phyloP scores from a whole-genome alignment of 768 basidiomycete species.

The Artomyces pyxidatus region DNA sequence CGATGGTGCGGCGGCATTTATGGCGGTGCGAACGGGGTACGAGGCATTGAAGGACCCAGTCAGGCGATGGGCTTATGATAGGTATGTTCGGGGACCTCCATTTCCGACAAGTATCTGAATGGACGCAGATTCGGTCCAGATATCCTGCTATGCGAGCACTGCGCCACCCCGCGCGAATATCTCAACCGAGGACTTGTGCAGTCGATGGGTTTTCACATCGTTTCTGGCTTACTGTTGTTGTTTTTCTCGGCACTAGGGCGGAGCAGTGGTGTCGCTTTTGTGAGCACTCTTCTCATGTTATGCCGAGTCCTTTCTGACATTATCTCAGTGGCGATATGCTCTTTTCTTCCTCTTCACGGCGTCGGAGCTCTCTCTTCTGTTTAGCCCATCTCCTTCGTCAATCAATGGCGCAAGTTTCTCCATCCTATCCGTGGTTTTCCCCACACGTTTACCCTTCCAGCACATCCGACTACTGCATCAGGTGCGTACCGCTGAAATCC shows the following conservation, averaged over 20 bases:
- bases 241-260: slow-evolving; percentile 57
- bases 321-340: slow-evolving; percentile 70
- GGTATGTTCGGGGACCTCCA: slow-evolving; percentile 33
- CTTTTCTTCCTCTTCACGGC: slow-evolving; percentile 56
- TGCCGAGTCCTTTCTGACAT: slow-evolving; percentile 1
- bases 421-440: slow-evolving; percentile 36
- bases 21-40: slow-evolving; percentile 62
- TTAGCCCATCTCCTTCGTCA: slow-evolving; percentile 45
- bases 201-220: slow-evolving; percentile 59
- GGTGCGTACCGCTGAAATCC: slow-evolving; percentile 3
- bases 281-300: slow-evolving; percentile 27
- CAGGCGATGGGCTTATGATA: slow-evolving; percentile 79
- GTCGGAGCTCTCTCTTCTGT: slow-evolving; percentile 56
- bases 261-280: slow-evolving; percentile 54
- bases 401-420: slow-evolving; percentile 18
- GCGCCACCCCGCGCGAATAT: slow-evolving; percentile 63
- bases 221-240: slow-evolving; percentile 47
- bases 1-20: slow-evolving; percentile 56
- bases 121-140: slow-evolving; percentile 65
- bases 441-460: slow-evolving; percentile 62
- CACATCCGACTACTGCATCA: slow-evolving; percentile 74
- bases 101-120: background rate
- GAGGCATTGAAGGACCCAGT: slow-evolving; percentile 74
- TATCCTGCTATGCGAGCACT: slow-evolving; percentile 58
- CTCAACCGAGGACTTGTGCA: slow-evolving; percentile 55